These are phyloP conservation scores for Xylaria curta DNA, from an alignment of 495 filamentous ascomycete species.

Conservation along the genomic window DNA sequence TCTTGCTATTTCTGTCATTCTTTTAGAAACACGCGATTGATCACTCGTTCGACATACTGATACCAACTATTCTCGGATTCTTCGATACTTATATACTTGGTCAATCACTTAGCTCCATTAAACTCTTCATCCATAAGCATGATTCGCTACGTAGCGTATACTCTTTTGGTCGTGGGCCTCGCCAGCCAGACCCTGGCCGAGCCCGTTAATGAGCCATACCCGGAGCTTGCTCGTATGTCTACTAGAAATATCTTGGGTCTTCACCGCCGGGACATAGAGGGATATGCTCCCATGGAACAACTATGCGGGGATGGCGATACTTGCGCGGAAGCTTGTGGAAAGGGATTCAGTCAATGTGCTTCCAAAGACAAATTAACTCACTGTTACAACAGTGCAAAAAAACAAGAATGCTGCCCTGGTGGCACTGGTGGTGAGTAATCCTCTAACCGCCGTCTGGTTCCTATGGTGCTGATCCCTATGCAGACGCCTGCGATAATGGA, in stretches of 20 bases:
- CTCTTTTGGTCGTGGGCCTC: conserved; percentile 48
- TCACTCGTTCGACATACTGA: conserved; percentile 3
- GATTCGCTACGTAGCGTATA: conserved; percentile 10
- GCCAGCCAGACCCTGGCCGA: conserved; percentile 48
- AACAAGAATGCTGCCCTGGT: conserved; percentile 54
- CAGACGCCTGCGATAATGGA: conserved; percentile 55
- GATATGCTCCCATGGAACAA: conserved; percentile 51
- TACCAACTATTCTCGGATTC: neutral
- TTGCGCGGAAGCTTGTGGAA: conserved; percentile 56
- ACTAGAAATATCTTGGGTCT: conserved; percentile 49
- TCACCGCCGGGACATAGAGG: conserved; percentile 44
- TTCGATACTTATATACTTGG: neutral
- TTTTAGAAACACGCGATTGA: conserved; percentile 12
- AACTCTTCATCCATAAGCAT: conserved; percentile 1
- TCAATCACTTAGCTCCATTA: neutral
- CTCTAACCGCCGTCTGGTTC: neutral
- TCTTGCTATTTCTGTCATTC: conserved; percentile 13
- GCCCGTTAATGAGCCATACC: conserved; percentile 49
- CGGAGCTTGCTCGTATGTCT: conserved; percentile 47
- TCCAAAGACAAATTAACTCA: conserved; percentile 48
- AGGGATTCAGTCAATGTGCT: conserved; percentile 49
- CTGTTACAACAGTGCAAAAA: conserved; percentile 51
- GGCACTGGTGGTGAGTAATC: conserved; percentile 49
- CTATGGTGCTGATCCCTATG: conserved; percentile 29
- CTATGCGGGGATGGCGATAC: conserved; percentile 49